Base-by-base conservation (phyloP, 2,329 filamentous ascomycete species). In the Sclerotinia trifoliorum region DNA sequence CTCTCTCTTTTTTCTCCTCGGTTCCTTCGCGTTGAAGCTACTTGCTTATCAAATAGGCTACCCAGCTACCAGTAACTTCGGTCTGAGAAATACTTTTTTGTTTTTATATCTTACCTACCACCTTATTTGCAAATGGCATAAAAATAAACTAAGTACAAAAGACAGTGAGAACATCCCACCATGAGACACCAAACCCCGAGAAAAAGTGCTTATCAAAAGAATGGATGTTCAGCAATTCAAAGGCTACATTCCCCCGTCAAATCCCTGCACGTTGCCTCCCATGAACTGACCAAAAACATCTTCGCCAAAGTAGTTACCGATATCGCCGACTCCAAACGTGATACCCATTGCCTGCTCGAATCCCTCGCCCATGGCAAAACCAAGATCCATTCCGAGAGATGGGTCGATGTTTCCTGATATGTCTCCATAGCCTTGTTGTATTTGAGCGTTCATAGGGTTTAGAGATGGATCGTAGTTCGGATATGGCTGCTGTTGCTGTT, bases 301-400 rank as follows among this genome's bases (percentile, higher is more conserved):
- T 21, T 78, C 75, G 56, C 70, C 71, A 58, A 77, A 75, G 63
- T 76, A 77, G 21, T 68, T 70, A 10, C 73, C 74, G 60, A 75
- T 77, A 61, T 78, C 73, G 35, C 73, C 75, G 51, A 74, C 72
- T 11, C 75, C 76, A 44, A 78, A 69, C 10, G 75, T 75, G 70
- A 77, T 75, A 2, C 75, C 75, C 66, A 78, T 74, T 24, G 74
- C 75, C 61, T 77, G 75, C 71, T 78, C 77, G 32, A 78, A 75
- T 5, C 73, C 74, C 71, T 77, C 75, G 10, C 76, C 76, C 72
- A 75, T 73, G 0, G 67, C 68, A 51, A 74, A 75, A 3, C 73
- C 72, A n/a, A 75, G 49, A 56, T 76, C 75, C 67, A 74, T 72
- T 32, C 71, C 71, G 21, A 77, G 70, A 32, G 69, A 68, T 26